Evolutionary conservation across 2,329 filamentous ascomycete genomes (phyloP), one percentile per base, ranked within the genome.

Genomic region (Claviceps arundinis): DNA sequence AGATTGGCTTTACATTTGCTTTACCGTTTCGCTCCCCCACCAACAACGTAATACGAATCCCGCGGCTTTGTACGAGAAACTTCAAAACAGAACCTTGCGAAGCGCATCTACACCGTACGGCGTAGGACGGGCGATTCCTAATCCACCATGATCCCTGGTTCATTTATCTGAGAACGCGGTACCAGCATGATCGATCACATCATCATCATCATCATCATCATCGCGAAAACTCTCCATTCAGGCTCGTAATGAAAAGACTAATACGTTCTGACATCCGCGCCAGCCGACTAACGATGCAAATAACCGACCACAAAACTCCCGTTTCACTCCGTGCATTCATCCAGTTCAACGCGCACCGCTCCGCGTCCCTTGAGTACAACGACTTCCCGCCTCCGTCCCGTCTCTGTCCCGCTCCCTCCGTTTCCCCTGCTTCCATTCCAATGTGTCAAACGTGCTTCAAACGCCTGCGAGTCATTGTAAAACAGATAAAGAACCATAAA

Each of bases 261-360:
- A n/a, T 34, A 46, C 43, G n/a, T 44, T 30, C 44, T 30, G 46
- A 38, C 24, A 40, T 5, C 38, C 40, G 45, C 26, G 37, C 40
- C 37, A 50, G 30, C 47, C 22, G 46, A 52, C 41, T 50, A 52
- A 38, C 24, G 17, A 50, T 52, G 50, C 41, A 50, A 26, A 17
- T 11, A 22, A 48, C 42, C 26, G 40, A 37, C 24, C 40, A 26
- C 13, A 41, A 26, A n/a, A 45, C 46, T 14, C 44, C 37, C 41
- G 9, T 19, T 37, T 30, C 7, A 14, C 17, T 45, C 19, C 14
- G 30, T 40, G 17, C 37, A 19, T 40, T 40, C 42, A 19, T 11
- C 37, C 26, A 51, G 41, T 53, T 26, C 43, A 30, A 17, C 38
- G 17, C 43, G 37, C 52, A 30, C 44, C 40, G 22, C 30, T 34